These are phyloP conservation scores for Radiomyces spectabilis DNA, from an alignment of 192 early-diverging fungal species.

Conservation along the genomic window DNA sequence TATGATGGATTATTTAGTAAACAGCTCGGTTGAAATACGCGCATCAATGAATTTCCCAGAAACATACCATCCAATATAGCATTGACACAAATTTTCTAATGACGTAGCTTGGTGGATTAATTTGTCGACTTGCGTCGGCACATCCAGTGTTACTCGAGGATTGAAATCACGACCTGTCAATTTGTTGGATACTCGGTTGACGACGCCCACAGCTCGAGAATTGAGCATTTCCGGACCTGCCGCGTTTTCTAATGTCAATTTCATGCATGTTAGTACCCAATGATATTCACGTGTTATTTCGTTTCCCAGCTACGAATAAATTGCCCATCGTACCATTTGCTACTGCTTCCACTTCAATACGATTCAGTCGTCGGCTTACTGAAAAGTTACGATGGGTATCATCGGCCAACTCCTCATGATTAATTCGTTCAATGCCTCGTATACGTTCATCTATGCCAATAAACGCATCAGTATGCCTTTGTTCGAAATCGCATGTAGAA, in stretches of 20 bases:
- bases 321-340: conserved; percentile 17
- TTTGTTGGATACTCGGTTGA: conserved; percentile 89
- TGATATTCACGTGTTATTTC: no score
- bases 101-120: conserved; percentile 86
- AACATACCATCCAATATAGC: conserved; percentile 56
- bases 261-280: no score
- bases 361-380: conserved; percentile 28
- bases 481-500: neutral
- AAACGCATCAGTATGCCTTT: neutral
- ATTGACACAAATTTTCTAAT: conserved; percentile 83
- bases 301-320: no score
- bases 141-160: conserved; percentile 66
- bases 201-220: conserved; percentile 72
- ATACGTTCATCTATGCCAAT: conserved; percentile 15
- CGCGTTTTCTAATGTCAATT: conserved; percentile 54
- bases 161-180: conserved; percentile 92
- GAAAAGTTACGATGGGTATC: conserved; percentile 24
- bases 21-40: neutral
- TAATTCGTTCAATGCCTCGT: conserved; percentile 16
- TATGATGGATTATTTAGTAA: neutral
- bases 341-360: conserved; percentile 36
- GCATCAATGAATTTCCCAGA: neutral
- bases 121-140: conserved; percentile 79
- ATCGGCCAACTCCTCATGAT: conserved; percentile 19
- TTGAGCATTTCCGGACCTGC: conserved; percentile 51